Conservation (phyloP, 805 yeast genomes). For the Grigorovia transvaalensis region DNA sequence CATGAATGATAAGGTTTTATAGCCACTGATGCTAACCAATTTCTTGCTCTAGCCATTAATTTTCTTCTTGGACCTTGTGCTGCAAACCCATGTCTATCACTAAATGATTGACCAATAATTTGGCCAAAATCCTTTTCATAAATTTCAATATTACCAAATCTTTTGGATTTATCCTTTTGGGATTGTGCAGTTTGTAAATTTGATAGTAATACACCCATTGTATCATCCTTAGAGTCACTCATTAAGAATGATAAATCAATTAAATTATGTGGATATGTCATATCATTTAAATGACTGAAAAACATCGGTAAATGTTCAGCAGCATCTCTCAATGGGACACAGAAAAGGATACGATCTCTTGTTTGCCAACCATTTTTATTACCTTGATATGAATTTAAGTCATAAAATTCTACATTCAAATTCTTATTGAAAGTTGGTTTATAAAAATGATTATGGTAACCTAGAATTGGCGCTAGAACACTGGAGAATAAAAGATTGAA, state of each 20-base stretch:
- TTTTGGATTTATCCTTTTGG: constrained; percentile 47
- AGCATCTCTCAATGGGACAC: constrained; percentile 90
- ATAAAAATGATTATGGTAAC: not conserved
- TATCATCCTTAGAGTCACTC: constrained; percentile 82
- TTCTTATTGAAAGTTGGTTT: constrained; percentile 15
- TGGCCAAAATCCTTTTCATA: constrained; percentile 92
- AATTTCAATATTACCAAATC: constrained; percentile 78
- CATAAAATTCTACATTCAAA: constrained; percentile 55
- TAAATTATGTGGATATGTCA: constrained; percentile 79
- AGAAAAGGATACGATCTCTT: constrained; percentile 67
- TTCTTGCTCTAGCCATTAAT: constrained; percentile 90
- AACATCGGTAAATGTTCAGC: constrained; percentile 84
- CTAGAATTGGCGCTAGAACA: not conserved
- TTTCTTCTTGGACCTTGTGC: constrained; percentile 95
- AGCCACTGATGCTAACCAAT: constrained; percentile 84
- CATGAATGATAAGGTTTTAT: constrained; percentile 86
- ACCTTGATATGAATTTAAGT: constrained; percentile 56
- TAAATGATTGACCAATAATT: constrained; percentile 81
- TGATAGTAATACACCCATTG: constrained; percentile 55
- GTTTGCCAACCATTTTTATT: constrained; percentile 68
- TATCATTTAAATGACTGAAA: constrained; percentile 65
- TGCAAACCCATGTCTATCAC: constrained; percentile 89
- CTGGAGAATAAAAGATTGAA: not conserved
- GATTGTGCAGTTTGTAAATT: constrained; percentile 55
- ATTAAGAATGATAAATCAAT: constrained; percentile 80